Evolutionary conservation across 1,284 basidiomycete species (phyloP), one percentile per base, ranked within the genome.

Genomic region (Tremellales sp.): DNA sequence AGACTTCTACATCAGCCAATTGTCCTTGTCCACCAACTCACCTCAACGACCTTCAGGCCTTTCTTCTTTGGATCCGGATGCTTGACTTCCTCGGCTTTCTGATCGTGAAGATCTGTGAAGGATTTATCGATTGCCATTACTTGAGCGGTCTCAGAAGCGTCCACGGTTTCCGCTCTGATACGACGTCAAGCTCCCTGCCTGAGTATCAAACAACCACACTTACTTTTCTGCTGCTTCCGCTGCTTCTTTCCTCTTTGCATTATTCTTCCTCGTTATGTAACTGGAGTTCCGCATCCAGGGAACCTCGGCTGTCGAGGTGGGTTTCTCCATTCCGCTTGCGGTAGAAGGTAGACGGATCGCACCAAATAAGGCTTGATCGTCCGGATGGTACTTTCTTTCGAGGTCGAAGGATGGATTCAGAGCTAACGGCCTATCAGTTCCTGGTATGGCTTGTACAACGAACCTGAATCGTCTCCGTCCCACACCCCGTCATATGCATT

Each of bases 221-320:
- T 50, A 59, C 58, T 54, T 47, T 18, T 51, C 47, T 7, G 42
- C 45, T 41, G 53, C 50, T 33, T 57, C 52, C 36, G 60, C 37
- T 28, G 51, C 56, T 35, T 54, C 54, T 38, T 41, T 50, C 31
- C 56, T 54, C 33, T 47, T 51, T 8, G 53, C 50, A 10, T 54
- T 55, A 31, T 61, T 59, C 39, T 60, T 60, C 18, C 85, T 75
- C 53, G 81, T 84, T 51, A 92, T 78, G 63, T 93, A 91, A 58
- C 89, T 87, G 1, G 89, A 91, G 66, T 86, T 87, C 43, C 90
- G 79, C 49, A 95, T 76, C 90, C 90, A 95, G 4, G 88, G 79
- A 12, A 93, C 89, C 47, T 88, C 81, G 7, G 65, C 56, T 16
- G 63, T 40, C 5, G 48, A 24, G 3, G 51, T 34, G 4, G 29